Evolutionary conservation across 2,329 filamentous ascomycete species (phyloP).

Genomic region (Pestalotiopsis sp.): DNA sequence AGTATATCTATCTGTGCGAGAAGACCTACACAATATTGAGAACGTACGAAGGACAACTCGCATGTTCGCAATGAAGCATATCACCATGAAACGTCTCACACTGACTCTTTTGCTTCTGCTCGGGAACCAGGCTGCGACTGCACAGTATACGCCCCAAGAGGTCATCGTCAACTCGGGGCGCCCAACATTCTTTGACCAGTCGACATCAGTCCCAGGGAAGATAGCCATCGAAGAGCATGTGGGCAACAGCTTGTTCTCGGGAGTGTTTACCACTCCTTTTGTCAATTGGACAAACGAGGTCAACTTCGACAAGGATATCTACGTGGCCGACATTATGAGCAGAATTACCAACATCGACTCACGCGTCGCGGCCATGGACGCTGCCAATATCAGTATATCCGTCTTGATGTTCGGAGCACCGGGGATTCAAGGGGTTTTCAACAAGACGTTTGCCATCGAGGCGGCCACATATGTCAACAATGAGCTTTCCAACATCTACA

Average conservation of each 20-base stretch:
- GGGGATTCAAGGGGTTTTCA: slow-evolving; percentile 45
- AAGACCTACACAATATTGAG: too few species aligned
- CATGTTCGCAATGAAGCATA: too few species aligned
- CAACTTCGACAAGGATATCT: neutral
- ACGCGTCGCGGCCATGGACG: neutral
- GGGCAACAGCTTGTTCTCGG: neutral
- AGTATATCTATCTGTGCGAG: too few species aligned
- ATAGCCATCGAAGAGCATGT: slow-evolving; percentile 56
- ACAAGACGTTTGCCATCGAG: slow-evolving; percentile 29
- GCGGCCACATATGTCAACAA: slow-evolving; percentile 41
- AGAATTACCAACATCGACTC: neutral
- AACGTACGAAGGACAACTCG: neutral
- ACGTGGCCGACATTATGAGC: neutral
- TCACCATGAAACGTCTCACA: neutral
- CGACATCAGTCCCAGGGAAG: slow-evolving; percentile 50
- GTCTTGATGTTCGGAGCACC: slow-evolving; percentile 49
- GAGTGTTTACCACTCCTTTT: neutral
- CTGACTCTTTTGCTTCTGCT: neutral
- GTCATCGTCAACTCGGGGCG: neutral
- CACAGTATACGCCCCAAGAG: neutral
- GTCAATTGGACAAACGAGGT: neutral
- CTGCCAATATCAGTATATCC: neutral
- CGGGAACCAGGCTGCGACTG: neutral
- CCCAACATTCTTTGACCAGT: slow-evolving; percentile 1
- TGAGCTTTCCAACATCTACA: slow-evolving; percentile 41